These are phyloP conservation scores for Mortierella polycephala DNA, from an alignment of 371 early-diverging fungal species.

Conservation along the genomic window DNA sequence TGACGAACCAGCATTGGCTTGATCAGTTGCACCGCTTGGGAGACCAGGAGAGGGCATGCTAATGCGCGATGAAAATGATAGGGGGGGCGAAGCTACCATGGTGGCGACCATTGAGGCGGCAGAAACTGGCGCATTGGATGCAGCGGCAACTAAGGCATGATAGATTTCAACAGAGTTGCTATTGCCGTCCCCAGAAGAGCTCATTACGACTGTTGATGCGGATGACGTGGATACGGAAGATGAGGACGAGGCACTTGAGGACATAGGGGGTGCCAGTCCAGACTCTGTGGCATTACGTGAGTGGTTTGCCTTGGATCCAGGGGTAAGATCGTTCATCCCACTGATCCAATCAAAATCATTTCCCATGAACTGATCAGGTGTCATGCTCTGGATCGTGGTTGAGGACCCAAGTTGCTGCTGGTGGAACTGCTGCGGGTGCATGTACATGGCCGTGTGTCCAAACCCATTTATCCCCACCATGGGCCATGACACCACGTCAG, in stretches of 20 bases:
- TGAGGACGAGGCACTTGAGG: too few species aligned
- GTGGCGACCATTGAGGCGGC: neutral
- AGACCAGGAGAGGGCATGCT: neutral
- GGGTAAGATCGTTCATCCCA: constrained; percentile 14
- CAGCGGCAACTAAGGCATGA: neutral
- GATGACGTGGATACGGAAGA: constrained; percentile 1
- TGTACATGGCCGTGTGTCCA: constrained; percentile 11
- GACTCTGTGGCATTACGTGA: constrained; percentile 5
- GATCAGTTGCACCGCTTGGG: too few species aligned
- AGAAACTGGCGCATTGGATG: neutral
- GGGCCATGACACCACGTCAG: constrained; percentile 6
- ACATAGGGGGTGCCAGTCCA: constrained; percentile 1
- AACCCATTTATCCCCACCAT: constrained; percentile 7
- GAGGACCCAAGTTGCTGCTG: constrained; percentile 8
- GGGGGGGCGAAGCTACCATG: neutral
- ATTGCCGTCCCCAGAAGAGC: neutral
- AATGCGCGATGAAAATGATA: neutral
- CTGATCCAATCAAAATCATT: constrained; percentile 33
- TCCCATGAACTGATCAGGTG: constrained; percentile 25
- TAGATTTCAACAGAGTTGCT: constrained; percentile 4
- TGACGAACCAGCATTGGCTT: too few species aligned
- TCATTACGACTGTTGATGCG: neutral
- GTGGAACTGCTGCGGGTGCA: constrained; percentile 7
- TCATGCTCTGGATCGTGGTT: constrained; percentile 28
- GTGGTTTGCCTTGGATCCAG: constrained; percentile 6